Percentiles rank a stretch among this genome's conserved stretches.
phyloP scores from a whole-genome alignment of 2,329 filamentous ascomycete genomes.

The Xylaria multiplex region DNA sequence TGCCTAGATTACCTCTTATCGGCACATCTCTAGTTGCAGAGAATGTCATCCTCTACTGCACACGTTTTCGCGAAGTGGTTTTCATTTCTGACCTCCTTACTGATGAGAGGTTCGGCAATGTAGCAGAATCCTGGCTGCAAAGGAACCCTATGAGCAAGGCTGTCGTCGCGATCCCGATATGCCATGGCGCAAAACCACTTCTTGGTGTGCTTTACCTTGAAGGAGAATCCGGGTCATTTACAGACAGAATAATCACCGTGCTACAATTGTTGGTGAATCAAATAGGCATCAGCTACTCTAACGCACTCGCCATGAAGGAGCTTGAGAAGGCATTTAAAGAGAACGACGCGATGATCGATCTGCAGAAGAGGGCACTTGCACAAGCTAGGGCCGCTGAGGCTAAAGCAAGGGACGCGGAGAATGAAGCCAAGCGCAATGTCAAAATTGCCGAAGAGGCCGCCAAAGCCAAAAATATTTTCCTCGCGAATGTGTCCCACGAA shows the following conservation, averaged over 20 bases:
- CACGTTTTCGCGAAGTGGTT: slow-evolving; percentile 78
- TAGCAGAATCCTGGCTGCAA: slow-evolving; percentile 74
- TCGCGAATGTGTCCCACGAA: slow-evolving; percentile 84
- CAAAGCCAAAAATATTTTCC: slow-evolving; percentile 83
- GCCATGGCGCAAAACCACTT: slow-evolving; percentile 75
- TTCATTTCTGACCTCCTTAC: slow-evolving; percentile 78
- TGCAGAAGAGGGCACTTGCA: slow-evolving; percentile 77
- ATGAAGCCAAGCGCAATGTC: slow-evolving; percentile 80
- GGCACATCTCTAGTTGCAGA: slow-evolving; percentile 76
- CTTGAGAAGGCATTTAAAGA: slow-evolving; percentile 81
- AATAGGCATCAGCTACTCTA: slow-evolving; percentile 77
- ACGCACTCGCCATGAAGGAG: slow-evolving; percentile 73
- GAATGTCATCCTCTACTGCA: slow-evolving; percentile 80
- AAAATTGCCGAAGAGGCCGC: slow-evolving; percentile 85
- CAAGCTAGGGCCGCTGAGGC: slow-evolving; percentile 78
- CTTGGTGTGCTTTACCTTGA: slow-evolving; percentile 81
- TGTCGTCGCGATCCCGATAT: slow-evolving; percentile 82
- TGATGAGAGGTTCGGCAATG: slow-evolving; percentile 82
- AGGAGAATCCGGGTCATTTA: slow-evolving; percentile 78
- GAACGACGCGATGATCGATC: slow-evolving; percentile 79
- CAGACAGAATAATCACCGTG: slow-evolving; percentile 75
- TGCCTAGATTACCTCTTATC: slow-evolving; percentile 70
- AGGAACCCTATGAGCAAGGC: slow-evolving; percentile 76
- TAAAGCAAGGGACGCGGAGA: slow-evolving; percentile 80
- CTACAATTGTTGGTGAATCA: slow-evolving; percentile 80